Evolutionary conservation across 2,329 filamentous ascomycete species (phyloP), one percentile per base, ranked within the genome.

Genomic region (Zymoseptoria passerinii): DNA sequence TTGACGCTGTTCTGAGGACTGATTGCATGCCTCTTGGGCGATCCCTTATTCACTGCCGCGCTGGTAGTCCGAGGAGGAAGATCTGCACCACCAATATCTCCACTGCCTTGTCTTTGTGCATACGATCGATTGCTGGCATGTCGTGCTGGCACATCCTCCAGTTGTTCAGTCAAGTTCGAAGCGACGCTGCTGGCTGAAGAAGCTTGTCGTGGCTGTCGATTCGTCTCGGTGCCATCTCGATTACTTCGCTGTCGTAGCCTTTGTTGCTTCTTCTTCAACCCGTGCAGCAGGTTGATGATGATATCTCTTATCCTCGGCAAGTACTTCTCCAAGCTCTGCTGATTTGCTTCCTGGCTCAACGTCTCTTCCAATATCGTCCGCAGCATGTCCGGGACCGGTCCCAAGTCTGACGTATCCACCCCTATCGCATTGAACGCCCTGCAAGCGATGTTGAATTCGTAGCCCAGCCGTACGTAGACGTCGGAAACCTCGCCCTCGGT

Each of bases 391-490:
- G 94, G 94, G 2, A 99, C 94, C 66, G 96, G 96, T 58, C 94
- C 94, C 10, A 99, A 81, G 73, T 99, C 94, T 27, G 85, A 84
- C 1, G 92, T 96, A 69, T 99, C 94, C 63, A 99, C 94, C 62
- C 95, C 94, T 70, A 99, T 99, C 59, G 92, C 90, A 68, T 90
- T 90, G 75, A 99, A 99, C 61, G 94, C 92, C 57, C 94, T 88
- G 74, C 92, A 97, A 28, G 94, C 94, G 78, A 99, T 94, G 76
- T 99, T 99, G 81, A 99, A 99, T 75, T 99, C 94, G 76, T 99
- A 99, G 52, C 94, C 94, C 61, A 99, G 79, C 61, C 94, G 88
- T 61, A 99, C 94, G 72, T 99, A 99, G 67, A 99, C 94, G 73
- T 99, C 94, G 10, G 94, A 97, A 60, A 99, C 94, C 73, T 97